A percentile compares a stretch with the other conserved stretches of the same genome.
Evolutionary conservation across 2,329 filamentous ascomycete genomes (phyloP).

Genomic region (Dactylella cylindrospora): DNA sequence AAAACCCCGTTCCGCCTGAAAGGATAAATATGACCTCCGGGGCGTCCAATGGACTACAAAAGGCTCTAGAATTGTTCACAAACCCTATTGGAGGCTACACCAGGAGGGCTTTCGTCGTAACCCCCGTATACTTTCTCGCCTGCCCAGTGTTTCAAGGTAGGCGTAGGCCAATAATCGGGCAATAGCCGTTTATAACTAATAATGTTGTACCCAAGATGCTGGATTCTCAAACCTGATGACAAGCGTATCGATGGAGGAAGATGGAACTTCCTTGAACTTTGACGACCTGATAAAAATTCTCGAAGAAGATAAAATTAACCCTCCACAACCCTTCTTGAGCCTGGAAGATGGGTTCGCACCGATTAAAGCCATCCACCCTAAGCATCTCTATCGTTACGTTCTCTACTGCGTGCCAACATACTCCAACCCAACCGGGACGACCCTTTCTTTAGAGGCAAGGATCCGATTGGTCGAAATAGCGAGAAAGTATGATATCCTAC

Average conservation of each 20-base stretch:
- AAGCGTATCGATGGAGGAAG: slow-evolving; percentile 54
- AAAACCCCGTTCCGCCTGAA: slow-evolving; percentile 39
- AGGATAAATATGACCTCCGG: slow-evolving; percentile 46
- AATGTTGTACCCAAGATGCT: slow-evolving; percentile 24
- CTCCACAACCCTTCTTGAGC: slow-evolving; percentile 9
- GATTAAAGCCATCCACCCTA: slow-evolving; percentile 21
- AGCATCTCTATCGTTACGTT: slow-evolving; percentile 72
- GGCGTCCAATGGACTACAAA: slow-evolving; percentile 46
- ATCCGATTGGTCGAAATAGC: slow-evolving; percentile 73
- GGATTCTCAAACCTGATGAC: slow-evolving; percentile 41
- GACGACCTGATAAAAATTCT: slow-evolving; percentile 93
- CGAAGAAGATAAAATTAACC: slow-evolving; percentile 66
- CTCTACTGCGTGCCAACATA: slow-evolving; percentile 89
- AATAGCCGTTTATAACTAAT: too few species aligned
- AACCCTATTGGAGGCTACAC: slow-evolving; percentile 47
- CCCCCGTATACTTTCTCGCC: slow-evolving; percentile 48
- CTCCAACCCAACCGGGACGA: slow-evolving; percentile 82
- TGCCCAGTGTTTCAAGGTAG: slow-evolving; percentile 47
- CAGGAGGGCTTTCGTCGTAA: slow-evolving; percentile 46
- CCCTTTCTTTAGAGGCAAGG: slow-evolving; percentile 71
- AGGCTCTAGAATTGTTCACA: slow-evolving; percentile 45
- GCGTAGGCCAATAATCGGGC: too few species aligned
- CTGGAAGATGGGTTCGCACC: slow-evolving; percentile 15
- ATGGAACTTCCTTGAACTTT: slow-evolving; percentile 99
- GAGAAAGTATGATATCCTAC: slow-evolving; percentile 74